These are phyloP conservation scores for Hippophae rhamnoides DNA, from an alignment of 306 rosid genomes.

Conservation along the genomic window DNA sequence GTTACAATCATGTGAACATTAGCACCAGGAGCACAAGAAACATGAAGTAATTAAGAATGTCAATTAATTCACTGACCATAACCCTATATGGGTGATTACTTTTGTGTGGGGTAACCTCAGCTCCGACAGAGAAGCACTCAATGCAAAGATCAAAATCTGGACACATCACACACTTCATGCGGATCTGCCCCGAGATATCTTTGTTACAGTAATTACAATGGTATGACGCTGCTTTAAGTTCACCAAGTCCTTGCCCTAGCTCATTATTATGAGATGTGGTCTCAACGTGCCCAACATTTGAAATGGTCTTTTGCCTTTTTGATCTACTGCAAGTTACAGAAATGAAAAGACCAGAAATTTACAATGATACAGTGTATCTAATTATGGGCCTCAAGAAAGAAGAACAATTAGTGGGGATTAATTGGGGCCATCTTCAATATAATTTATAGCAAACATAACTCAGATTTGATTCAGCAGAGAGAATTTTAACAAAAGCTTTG, in stretches of 20 bases:
- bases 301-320: slow-evolving; percentile 50
- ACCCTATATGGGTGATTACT: slow-evolving; percentile 43
- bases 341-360: slow-evolving; percentile 2
- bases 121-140: slow-evolving; percentile 48
- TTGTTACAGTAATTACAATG: slow-evolving; percentile 51
- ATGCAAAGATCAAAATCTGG: slow-evolving; percentile 47
- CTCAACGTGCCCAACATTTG: slow-evolving; percentile 29
- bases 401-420: neutral
- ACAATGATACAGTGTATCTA: slow-evolving; percentile 1
- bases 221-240: slow-evolving; percentile 36
- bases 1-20: neutral
- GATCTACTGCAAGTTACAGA: slow-evolving; percentile 25
- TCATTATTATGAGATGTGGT: slow-evolving; percentile 10
- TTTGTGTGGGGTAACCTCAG: slow-evolving; percentile 37
- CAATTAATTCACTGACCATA: slow-evolving; percentile 30
- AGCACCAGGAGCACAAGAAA: neutral
- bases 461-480: neutral
- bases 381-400: slow-evolving; percentile 4
- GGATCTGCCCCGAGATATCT: slow-evolving; percentile 37
- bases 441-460: neutral
- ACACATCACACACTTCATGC: slow-evolving; percentile 39
- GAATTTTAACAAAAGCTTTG: neutral
- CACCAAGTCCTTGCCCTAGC: slow-evolving; percentile 21
- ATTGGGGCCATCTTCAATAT: neutral
- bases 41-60: neutral